Evolutionary conservation across 768 basidiomycete species (phyloP).

Genomic region (Baorangia bicolor): DNA sequence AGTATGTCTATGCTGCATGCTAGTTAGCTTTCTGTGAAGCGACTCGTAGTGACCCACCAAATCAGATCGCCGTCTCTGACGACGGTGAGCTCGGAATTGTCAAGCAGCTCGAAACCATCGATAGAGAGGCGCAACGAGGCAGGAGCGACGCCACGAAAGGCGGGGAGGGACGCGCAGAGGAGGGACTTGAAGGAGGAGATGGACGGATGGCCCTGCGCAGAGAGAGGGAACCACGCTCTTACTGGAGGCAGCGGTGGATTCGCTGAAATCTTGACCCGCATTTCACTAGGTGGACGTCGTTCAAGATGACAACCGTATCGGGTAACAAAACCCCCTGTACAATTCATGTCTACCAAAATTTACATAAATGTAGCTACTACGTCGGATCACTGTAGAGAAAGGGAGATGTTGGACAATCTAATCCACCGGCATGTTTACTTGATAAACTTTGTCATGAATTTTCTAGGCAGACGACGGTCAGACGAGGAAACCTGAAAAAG

Average conservation of each 20-base stretch:
- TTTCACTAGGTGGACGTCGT: background rate
- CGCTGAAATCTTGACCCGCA: constrained; percentile 55
- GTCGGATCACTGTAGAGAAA: constrained; percentile 8
- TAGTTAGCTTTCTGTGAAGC: background rate
- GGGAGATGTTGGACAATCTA: background rate
- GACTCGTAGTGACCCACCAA: constrained; percentile 11
- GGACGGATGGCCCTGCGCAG: background rate
- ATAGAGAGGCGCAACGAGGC: constrained; percentile 20
- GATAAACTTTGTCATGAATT: constrained; percentile 92
- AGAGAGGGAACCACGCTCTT: constrained; percentile 52
- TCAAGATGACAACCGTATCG: background rate
- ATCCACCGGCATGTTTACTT: constrained; percentile 41
- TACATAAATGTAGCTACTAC: too few relatives aligned
- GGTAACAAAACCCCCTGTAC: background rate
- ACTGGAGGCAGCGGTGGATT: constrained; percentile 45
- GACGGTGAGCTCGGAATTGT: constrained; percentile 24
- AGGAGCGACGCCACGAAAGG: background rate
- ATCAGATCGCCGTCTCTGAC: constrained; percentile 31
- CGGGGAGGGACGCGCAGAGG: constrained; percentile 18
- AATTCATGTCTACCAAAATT: too few relatives aligned
- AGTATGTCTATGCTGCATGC: constrained; percentile 16
- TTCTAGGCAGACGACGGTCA: constrained; percentile 44
- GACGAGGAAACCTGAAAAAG: constrained; percentile 1
- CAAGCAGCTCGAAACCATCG: constrained; percentile 31
- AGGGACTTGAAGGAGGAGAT: constrained; percentile 19